Base-by-base conservation (phyloP, 176 grass and related monocot genomes). In the Zoysia japonica region DNA sequence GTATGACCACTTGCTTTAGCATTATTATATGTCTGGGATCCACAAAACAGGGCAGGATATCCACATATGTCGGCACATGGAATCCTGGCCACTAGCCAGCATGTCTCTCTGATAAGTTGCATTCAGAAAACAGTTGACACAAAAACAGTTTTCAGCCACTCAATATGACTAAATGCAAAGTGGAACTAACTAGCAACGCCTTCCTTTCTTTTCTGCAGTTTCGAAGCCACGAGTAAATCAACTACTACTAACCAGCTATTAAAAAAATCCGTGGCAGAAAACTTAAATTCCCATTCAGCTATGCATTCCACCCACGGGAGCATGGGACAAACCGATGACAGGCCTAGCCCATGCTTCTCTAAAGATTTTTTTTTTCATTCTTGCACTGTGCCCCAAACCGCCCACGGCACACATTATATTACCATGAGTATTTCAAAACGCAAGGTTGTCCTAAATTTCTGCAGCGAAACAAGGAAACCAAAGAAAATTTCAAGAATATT, bases 1-100 rank as follows among this genome's bases (percentile, higher is more conserved):
- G 45, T 41, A 71, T 46, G 82, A 42, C 67, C 70, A 52, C 51
- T 67, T 60, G 61, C 61, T 66, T 85, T 10, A 28, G 67, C 51
- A 78, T 64, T 60, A 89, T 82, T 73, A 69, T 54, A 71, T 4
- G 35, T 7, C 15, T 57, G 72, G 65, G 42, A 82, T 85, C 72
- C 56, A 84, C 81, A 75, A 76, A 47, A 70, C 76, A 80, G 70
- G 41, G 47, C 63, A 64, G 57, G 67, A 9, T 42, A 61, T 49
- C 65, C 48, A 51, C 48, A 71, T 70, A 44, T 75, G 61, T 38
- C 45, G 54, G 48, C 70, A 84, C 66, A 81, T 82, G 72, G 68
- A 45, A 13, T 65, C 9, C 50, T 75, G 42, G 59, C 5, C 16
- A 60, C 67, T 68, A 35, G 45, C 11, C 38, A 19, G 28, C 36